Percentiles rank a stretch among this genome's conserved stretches.
Conservation (phyloP, 805 yeast species). For the Pichia thaimueangensis region DNA sequence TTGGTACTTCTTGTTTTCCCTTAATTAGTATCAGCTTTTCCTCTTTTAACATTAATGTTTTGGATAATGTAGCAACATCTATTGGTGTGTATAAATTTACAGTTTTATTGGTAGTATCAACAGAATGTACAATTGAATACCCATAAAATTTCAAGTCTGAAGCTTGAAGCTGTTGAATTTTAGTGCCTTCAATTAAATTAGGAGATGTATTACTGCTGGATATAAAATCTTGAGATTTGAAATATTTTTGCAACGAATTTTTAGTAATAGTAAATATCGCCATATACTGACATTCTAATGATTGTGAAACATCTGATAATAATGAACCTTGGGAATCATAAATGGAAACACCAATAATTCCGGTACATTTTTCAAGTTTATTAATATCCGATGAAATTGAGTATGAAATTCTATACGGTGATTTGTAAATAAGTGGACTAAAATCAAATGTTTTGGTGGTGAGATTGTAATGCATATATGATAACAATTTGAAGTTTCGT, state of each 20-base stretch:
- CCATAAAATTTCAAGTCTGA: slow-evolving; percentile 35
- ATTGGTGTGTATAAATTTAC: slow-evolving; percentile 56
- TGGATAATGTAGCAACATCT: slow-evolving; percentile 11
- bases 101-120: slow-evolving; percentile 34
- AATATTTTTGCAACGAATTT: slow-evolving; percentile 15
- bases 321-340: slow-evolving; percentile 29
- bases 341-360: slow-evolving; percentile 33
- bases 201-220: slow-evolving; percentile 16
- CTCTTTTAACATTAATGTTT: slow-evolving; percentile 16
- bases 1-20: slow-evolving; percentile 64
- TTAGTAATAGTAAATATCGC: slow-evolving; percentile 32
- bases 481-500: slow-evolving; percentile 43
- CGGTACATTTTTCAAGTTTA: slow-evolving; percentile 17
- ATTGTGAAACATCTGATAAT: slow-evolving; percentile 29
- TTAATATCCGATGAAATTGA: slow-evolving; percentile 16
- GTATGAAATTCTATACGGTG: slow-evolving; percentile 39
- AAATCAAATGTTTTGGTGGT: slow-evolving; percentile 31
- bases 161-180: slow-evolving; percentile 8
- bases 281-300: slow-evolving; percentile 37
- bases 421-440: slow-evolving; percentile 32
- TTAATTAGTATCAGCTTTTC: slow-evolving; percentile 39
- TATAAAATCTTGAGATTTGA: not conserved
- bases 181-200: slow-evolving; percentile 23
- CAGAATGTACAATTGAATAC: slow-evolving; percentile 61
- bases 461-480: slow-evolving; percentile 44